phyloP scores from a whole-genome alignment of 2,329 filamentous ascomycete genomes.

The Calonectria henricotiae region DNA sequence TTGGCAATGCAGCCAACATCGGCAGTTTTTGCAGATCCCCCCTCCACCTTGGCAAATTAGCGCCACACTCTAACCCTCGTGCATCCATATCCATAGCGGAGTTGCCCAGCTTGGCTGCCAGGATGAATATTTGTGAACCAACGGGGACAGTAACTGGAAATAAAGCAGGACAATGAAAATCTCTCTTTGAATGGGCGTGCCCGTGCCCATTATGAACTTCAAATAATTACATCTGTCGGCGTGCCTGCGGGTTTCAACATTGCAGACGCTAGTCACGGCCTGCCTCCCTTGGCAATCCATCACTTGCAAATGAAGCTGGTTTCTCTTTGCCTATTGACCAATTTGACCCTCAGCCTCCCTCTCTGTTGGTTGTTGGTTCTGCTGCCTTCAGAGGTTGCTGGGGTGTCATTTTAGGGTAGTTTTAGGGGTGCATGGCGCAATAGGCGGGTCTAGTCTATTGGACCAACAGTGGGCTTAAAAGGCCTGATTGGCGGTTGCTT shows the following conservation, averaged over 20 bases:
- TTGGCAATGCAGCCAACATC: neutral
- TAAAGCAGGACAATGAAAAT: too few relatives aligned
- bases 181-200: too few relatives aligned
- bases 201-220: too few relatives aligned
- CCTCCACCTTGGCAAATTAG: neutral
- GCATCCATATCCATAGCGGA: neutral
- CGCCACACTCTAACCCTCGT: neutral
- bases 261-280: neutral
- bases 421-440: neutral
- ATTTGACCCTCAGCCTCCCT: neutral
- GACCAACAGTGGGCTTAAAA: neutral
- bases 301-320: neutral
- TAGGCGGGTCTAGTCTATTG: neutral
- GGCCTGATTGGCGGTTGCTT: neutral
- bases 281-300: neutral
- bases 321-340: neutral
- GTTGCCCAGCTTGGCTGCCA: neutral
- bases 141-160: neutral
- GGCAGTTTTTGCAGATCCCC: constrained; percentile 9
- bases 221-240: neutral
- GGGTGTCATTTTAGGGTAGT: neutral
- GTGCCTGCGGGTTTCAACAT: neutral
- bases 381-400: neutral
- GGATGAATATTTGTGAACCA: neutral
- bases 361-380: neutral